These are phyloP conservation scores for Mollisiaceae sp. DNA, from an alignment of 2,329 filamentous ascomycete species.

Conservation along the genomic window DNA sequence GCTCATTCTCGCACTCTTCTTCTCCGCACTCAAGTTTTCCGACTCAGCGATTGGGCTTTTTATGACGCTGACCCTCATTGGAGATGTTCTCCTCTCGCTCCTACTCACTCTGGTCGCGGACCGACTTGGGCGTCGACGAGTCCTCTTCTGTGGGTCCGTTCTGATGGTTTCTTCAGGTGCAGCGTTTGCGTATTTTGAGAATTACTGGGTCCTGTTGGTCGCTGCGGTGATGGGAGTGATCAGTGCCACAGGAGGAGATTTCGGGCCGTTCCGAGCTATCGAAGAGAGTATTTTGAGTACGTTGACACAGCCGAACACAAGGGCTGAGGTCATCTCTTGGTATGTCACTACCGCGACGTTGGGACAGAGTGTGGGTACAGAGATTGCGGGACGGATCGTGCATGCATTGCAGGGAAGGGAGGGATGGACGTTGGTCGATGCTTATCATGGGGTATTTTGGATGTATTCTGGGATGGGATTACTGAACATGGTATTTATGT, in stretches of 20 bases:
- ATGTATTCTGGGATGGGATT: slow-evolving; percentile 60
- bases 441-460: slow-evolving; percentile 62
- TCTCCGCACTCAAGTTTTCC: slow-evolving; percentile 55
- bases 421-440: slow-evolving; percentile 50
- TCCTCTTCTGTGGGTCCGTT: slow-evolving; percentile 56
- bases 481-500: slow-evolving; percentile 59
- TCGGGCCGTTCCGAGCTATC: slow-evolving; percentile 64
- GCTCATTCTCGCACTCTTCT: slow-evolving; percentile 61
- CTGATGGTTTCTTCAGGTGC: slow-evolving; percentile 61
- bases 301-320: slow-evolving; percentile 50
- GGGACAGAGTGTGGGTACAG: slow-evolving; percentile 63
- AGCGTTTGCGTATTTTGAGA: slow-evolving; percentile 56
- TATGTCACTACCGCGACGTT: slow-evolving; percentile 62
- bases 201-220: slow-evolving; percentile 61
- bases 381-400: slow-evolving; percentile 63
- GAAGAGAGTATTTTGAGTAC: slow-evolving; percentile 64
- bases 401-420: slow-evolving; percentile 51
- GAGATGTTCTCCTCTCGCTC: slow-evolving; percentile 63
- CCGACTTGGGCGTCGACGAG: slow-evolving; percentile 55
- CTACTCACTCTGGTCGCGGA: slow-evolving; percentile 64
- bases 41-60: slow-evolving; percentile 63
- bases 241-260: slow-evolving; percentile 64
- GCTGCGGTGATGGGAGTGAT: slow-evolving; percentile 66
- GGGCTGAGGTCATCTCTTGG: slow-evolving; percentile 64
- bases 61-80: slow-evolving; percentile 66